Base-by-base conservation (phyloP, 352 stramenopile species). In the Blastocystis sp. region DNA sequence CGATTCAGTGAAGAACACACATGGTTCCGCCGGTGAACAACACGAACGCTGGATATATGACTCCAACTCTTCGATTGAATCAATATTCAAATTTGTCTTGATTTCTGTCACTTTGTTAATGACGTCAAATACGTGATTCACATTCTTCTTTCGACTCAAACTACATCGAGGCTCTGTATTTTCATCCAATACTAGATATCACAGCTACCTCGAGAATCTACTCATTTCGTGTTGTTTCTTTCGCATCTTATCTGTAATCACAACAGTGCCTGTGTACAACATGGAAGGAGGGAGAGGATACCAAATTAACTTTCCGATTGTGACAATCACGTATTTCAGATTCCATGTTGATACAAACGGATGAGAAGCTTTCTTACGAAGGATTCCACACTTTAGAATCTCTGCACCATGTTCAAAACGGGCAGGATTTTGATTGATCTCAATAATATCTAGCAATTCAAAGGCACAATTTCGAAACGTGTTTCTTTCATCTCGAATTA, bases 241-340 rank as follows among this genome's bases (percentile, higher is more conserved):
- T 11, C 49, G 43, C 71, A 83, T 83, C 19, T 39, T 42, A 21
- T 83, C 71, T 51, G 71, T 83, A 27, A 83, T 83, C 51, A n/a
- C 49, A 56, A 83, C 49, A 21, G 63, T 54, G 16, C 71, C 35
- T 21, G 27, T 37, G 24, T 43, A n/a, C n/a, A 32, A 19, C 42
- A 51, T 57, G 49, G 4, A 12, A 0, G 71, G 65, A 12, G 71
- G 42, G 2, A 83, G 12, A 19, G 71, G 71, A 35, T 65, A 66
- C 71, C 71, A 83, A 37, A 83, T 63, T n/a, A 83, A n/a, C 71
- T 83, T 83, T n/a, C 71, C 71, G 71, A 83, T 83, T 4, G 71
- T 83, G 12, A 83, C 52, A 32, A 83, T 66, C 21, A 83, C 71
- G 29, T 66, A 66, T 21, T 83, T 83, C 3, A 65, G 42, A 29